These are phyloP conservation scores for Taxillus chinensis DNA, from an alignment of 164 flowering plant genomes.

Conservation along the genomic window DNA sequence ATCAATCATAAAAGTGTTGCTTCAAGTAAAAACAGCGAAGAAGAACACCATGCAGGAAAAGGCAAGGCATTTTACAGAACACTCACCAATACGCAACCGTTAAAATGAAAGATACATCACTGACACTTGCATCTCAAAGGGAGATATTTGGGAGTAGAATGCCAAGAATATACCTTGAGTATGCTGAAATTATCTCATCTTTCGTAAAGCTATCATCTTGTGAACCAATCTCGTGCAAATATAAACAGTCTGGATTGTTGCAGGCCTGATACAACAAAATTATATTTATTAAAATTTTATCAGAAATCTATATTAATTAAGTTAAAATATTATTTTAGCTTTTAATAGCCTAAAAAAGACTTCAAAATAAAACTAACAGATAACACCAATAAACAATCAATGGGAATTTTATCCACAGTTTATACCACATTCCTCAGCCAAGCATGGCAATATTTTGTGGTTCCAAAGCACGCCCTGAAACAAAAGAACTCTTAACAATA, in stretches of 20 bases:
- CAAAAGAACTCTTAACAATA: background rate
- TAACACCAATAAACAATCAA: background rate
- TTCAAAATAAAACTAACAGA: background rate
- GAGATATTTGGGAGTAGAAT: too few relatives aligned
- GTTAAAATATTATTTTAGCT: background rate
- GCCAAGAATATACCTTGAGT: constrained; percentile 52
- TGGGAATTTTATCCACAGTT: background rate
- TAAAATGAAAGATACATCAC: too few relatives aligned
- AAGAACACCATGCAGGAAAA: too few relatives aligned
- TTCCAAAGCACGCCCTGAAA: constrained; percentile 97
- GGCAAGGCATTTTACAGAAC: too few relatives aligned
- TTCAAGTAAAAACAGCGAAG: too few relatives aligned
- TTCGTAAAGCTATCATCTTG: constrained; percentile 94
- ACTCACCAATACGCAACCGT: too few relatives aligned
- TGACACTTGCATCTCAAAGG: too few relatives aligned
- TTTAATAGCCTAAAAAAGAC: background rate
- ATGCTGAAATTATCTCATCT: constrained; percentile 86
- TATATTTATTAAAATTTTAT: background rate
- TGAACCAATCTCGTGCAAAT: constrained; percentile 92
- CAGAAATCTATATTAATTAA: background rate
- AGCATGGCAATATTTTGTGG: constrained; percentile 96
- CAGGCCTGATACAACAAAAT: constrained; percentile 51
- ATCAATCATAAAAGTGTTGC: too few relatives aligned
- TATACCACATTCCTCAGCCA: constrained; percentile 94
- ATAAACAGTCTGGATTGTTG: constrained; percentile 86